phyloP scores from a whole-genome alignment of 1,284 basidiomycete species.

The Abortiporus biennis region DNA sequence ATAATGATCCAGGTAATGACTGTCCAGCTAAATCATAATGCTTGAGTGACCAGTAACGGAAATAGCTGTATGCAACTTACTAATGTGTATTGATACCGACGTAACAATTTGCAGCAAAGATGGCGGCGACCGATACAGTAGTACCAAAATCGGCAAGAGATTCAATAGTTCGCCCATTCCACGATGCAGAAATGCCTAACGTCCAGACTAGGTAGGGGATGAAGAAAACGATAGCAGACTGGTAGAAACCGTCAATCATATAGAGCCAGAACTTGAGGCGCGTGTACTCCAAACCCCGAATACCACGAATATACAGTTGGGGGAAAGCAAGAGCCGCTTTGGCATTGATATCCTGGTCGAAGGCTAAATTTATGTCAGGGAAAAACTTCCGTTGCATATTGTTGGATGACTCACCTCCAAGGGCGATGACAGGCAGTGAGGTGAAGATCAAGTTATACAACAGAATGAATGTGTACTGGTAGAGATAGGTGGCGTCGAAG shows the following conservation, averaged over 20 bases:
- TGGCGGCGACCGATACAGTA: conserved; percentile 82
- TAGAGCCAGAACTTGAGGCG: conserved; percentile 90
- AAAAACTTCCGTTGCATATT: conserved; percentile 8
- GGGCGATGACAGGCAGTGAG: conserved; percentile 84
- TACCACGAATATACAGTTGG: conserved; percentile 90
- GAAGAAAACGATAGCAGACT: conserved; percentile 88
- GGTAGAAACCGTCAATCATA: conserved; percentile 93
- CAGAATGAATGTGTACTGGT: conserved; percentile 92
- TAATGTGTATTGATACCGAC: conserved; percentile 88
- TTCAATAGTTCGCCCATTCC: conserved; percentile 72
- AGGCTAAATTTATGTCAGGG: conserved; percentile 43
- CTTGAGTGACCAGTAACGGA: conserved; percentile 6
- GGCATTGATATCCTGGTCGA: conserved; percentile 95
- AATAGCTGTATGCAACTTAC: conserved; percentile 39
- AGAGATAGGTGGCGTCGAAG: conserved; percentile 93
- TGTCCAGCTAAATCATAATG: conserved; percentile 64
- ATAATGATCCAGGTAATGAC: conserved; percentile 79
- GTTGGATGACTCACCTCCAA: conserved; percentile 62
- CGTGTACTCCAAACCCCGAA: conserved; percentile 91
- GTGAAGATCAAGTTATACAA: conserved; percentile 93
- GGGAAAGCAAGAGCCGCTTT: conserved; percentile 89
- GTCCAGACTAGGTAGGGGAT: conserved; percentile 81
- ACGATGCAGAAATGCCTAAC: conserved; percentile 55
- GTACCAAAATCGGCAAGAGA: conserved; percentile 90
- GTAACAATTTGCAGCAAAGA: conserved; percentile 83